Evolutionary conservation across 2,329 filamentous ascomycete species (phyloP), one percentile per base, ranked within the genome.

Genomic region (Monosporascus sp.): DNA sequence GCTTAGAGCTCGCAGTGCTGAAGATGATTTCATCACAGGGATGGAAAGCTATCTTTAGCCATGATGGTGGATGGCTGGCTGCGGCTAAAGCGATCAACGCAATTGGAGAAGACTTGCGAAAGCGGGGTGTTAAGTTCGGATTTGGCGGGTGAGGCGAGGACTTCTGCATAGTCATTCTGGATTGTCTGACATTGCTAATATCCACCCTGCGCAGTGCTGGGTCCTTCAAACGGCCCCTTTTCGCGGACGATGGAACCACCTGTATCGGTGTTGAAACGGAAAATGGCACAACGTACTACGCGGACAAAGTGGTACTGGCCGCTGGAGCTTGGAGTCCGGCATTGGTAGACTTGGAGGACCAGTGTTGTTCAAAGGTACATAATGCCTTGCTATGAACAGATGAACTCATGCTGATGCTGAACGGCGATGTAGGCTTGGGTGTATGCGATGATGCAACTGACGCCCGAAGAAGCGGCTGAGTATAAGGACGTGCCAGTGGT

Each of bases 11-110:
- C 46, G 9, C 4, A 17, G 25, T 22, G 25, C 51, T 54, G 8
- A 58, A n/a, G 31, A 11, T 36, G 22, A 41, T 6, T 42, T 53
- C 22, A 47, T 15, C 0, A 9, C 49, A 70, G 65, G 74, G 73
- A 3, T 77, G 74, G 74, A 76, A 76, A 60, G 74, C 69, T 8
- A 63, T 77, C 18, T 74, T 64, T 49, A 72, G 69, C 51, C 49
- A 60, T 4, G 72, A 76, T 50, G 74, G 74, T 24, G 74, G 74
- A 46, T 77, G 74, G 74, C 64, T 77, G 17, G 74, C 74, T 22
- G 74, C 74, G 20, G 72, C 69, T 6, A 74, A 76, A 58, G 74
- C 74, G 18, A 75, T 76, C 61, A 70, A 75, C 50, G 72, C 74
- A 1, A 73, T 77, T 18, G 74, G 74, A 11, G 60, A 69, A 27